Conservation (phyloP, 495 filamentous ascomycete species). For the Podospora bellae-mahoneyi region DNA sequence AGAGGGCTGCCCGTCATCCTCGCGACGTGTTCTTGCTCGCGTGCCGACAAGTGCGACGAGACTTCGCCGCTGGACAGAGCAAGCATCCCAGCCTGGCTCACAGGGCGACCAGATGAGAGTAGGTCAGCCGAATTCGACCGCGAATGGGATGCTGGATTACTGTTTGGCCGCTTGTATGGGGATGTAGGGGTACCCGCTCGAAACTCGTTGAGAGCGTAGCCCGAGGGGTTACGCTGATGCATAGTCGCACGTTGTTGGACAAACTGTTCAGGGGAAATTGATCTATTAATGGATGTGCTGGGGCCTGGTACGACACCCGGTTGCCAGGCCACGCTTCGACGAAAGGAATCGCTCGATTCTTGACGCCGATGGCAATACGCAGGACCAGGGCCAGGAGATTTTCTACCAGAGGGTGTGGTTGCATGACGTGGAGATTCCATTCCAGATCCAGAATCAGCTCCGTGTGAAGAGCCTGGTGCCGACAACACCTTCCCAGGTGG, state of each 20-base stretch:
- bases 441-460: constrained; percentile 31
- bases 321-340: constrained; percentile 73
- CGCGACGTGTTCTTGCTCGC: constrained; percentile 92
- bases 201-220: constrained; percentile 48
- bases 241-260: constrained; percentile 76
- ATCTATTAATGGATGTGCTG: constrained; percentile 34
- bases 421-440: constrained; percentile 38
- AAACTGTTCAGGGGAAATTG: constrained; percentile 67
- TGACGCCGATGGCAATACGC: constrained; percentile 40
- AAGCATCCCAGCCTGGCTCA: constrained; percentile 35
- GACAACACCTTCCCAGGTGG: constrained; percentile 18
- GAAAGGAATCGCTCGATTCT: constrained; percentile 47
- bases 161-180: constrained; percentile 24
- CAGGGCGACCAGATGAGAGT: constrained; percentile 30
- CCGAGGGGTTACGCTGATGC: constrained; percentile 59
- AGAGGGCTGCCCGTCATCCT: constrained; percentile 79
- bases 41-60: constrained; percentile 75
- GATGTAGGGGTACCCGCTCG: constrained; percentile 43
- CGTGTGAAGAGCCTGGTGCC: constrained; percentile 19
- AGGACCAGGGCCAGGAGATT: constrained; percentile 38
- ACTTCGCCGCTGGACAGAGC: constrained; percentile 46
- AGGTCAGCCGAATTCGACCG: constrained; percentile 43
- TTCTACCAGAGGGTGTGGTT: constrained; percentile 42
- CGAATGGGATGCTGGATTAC: constrained; percentile 38
- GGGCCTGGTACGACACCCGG: constrained; percentile 57